A percentile compares a stretch with the other conserved stretches of the same genome.
phyloP scores from a whole-genome alignment of 2,329 filamentous ascomycete genomes.

The Zymoseptoria tritici region DNA sequence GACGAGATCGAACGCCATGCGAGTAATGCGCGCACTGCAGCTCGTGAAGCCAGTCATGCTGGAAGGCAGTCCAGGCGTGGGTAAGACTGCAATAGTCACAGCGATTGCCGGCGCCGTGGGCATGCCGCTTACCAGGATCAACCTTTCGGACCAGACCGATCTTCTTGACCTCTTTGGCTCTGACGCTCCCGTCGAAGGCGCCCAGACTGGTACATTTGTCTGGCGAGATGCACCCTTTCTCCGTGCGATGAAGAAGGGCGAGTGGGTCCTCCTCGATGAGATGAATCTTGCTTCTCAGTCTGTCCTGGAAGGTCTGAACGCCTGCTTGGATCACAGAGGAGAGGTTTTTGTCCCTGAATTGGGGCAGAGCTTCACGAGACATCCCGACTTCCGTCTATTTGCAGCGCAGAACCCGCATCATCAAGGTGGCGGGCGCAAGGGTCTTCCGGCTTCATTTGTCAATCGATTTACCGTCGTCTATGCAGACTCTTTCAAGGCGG shows the following conservation, averaged over 20 bases:
- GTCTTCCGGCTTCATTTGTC: slow-evolving; percentile 89
- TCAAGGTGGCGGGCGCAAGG: slow-evolving; percentile 91
- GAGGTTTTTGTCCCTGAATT: slow-evolving; percentile 94
- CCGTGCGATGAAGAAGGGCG: slow-evolving; percentile 90
- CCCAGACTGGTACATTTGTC: slow-evolving; percentile 78
- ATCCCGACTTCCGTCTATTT: slow-evolving; percentile 87
- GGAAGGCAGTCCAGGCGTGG: slow-evolving; percentile 95
- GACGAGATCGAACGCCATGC: slow-evolving; percentile 81
- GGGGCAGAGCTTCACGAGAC: slow-evolving; percentile 85
- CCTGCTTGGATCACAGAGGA: slow-evolving; percentile 91
- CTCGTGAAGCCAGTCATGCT: slow-evolving; percentile 85
- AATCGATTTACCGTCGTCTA: slow-evolving; percentile 98
- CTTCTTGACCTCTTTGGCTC: slow-evolving; percentile 96
- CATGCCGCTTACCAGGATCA: slow-evolving; percentile 81
- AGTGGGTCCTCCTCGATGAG: slow-evolving; percentile 95
- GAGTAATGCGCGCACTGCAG: slow-evolving; percentile 81
- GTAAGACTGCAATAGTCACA: slow-evolving; percentile 88
- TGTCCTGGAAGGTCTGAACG: slow-evolving; percentile 90
- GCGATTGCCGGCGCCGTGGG: slow-evolving; percentile 75
- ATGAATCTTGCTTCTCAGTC: slow-evolving; percentile 98
- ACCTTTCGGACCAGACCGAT: slow-evolving; percentile 95
- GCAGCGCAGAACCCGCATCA: slow-evolving; percentile 97
- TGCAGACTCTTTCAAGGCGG: slow-evolving; percentile 75
- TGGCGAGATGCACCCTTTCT: slow-evolving; percentile 96
- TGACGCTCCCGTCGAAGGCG: slow-evolving; percentile 91